phyloP scores from a whole-genome alignment of 83 land plant genomes.

The Picea abies region DNA sequence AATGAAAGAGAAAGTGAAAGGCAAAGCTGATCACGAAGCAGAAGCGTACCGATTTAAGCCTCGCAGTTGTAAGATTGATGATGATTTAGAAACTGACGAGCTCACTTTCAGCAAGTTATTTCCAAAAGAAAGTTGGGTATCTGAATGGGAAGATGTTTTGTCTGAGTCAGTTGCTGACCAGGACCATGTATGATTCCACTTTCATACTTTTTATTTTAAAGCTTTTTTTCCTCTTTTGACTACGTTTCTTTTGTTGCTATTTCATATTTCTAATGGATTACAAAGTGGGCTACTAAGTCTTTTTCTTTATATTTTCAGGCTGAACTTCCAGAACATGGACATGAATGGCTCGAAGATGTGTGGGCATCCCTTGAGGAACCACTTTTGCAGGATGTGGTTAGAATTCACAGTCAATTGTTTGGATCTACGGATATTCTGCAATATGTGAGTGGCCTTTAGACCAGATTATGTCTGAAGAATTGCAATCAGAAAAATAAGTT shows the following conservation, averaged over 20 bases:
- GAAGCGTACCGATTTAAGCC: conserved; percentile 51
- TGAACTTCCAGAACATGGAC: conserved; percentile 17
- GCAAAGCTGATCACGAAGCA: conserved; percentile 27
- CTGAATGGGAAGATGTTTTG: conserved; percentile 26
- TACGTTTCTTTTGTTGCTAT: neutral
- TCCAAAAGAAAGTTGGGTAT: conserved; percentile 30
- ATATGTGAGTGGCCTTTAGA: conserved; percentile 28
- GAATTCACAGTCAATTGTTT: conserved; percentile 53
- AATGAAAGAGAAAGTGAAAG: conserved; percentile 40
- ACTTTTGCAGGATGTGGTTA: conserved; percentile 37
- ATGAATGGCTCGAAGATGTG: conserved; percentile 35
- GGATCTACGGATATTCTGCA: conserved; percentile 36
- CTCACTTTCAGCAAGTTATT: conserved; percentile 21
- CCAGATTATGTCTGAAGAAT: too few relatives aligned
- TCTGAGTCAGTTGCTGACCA: neutral
- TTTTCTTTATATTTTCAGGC: conserved; percentile 23
- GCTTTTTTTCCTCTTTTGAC: neutral
- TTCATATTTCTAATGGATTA: neutral
- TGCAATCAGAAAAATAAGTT: too few relatives aligned
- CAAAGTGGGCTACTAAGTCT: neutral
- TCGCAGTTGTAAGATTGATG: conserved; percentile 38
- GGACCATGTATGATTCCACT: neutral
- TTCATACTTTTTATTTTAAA: too few relatives aligned
- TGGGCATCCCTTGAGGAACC: conserved; percentile 44
- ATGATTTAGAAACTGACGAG: conserved; percentile 40